Base-by-base conservation (phyloP, 768 basidiomycete species). In the Tubosaeta sp. region DNA sequence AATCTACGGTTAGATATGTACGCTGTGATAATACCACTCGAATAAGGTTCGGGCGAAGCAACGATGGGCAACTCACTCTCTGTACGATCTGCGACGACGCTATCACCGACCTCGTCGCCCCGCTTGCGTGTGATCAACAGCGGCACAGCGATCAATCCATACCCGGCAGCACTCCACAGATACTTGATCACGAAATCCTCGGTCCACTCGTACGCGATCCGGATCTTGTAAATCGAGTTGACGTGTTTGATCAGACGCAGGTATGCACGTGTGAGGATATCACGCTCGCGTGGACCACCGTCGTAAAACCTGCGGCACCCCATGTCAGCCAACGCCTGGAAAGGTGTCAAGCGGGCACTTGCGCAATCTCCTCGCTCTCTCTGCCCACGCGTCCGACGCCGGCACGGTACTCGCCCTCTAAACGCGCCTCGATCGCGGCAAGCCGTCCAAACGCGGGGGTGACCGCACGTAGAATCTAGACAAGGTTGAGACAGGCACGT, bases 121-220 rank as follows among this genome's bases (percentile, higher is more conserved):
- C 27, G 27, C 27, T 27, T 27, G 9, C 27, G 27, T 9, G 27
- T 27, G 6, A 9, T 27, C 27, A 27, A 27, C 9, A 27, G 9
- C 27, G 27, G 27, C 27, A 27, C 27, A 9, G 27, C 4, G 27
- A 27, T 27, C 9, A n/a, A n/a, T 27, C 27, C 6, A 9, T 9
- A 27, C 9, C 27, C 9, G 9, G 27, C 27, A 27, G 27, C 6
- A 9, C 27, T 27, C 6, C 27, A n/a, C 9, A 90, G 72, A 66
- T 96, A 97, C 68, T 96, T 96, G 76, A 96, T 93, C 18, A 96
- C 87, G 58, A 91, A 94, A 71, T 96, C 94, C 64, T 96, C 94
- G 0, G 90, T 96, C 94, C 90, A 96, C 71, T 84, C 90, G 61
- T 91, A 94, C 2, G 87, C 87, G 42, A 94, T 90, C 14, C 92